Percentiles rank a stretch among this genome's conserved stretches.
phyloP scores from a whole-genome alignment of 768 basidiomycete genomes.

The Mycena filopes region DNA sequence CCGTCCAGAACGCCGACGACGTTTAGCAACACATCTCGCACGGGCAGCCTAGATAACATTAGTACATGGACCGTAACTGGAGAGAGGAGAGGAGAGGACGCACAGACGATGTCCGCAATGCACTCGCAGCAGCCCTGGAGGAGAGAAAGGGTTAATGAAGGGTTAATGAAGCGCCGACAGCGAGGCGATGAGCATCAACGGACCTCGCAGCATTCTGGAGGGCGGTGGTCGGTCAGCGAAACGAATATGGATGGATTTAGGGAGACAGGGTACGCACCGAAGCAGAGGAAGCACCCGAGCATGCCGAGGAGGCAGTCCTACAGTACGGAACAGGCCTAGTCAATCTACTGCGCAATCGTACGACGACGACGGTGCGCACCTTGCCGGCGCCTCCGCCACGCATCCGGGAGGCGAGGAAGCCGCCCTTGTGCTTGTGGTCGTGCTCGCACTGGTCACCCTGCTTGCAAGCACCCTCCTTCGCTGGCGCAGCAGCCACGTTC shows the following conservation, averaged over 20 bases:
- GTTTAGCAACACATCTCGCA: conserved; percentile 80
- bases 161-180: background rate
- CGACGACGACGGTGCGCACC: conserved; percentile 46
- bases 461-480: conserved; percentile 32
- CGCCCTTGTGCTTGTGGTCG: conserved; percentile 44
- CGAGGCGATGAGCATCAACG: conserved; percentile 22
- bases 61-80: background rate
- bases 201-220: conserved; percentile 77
- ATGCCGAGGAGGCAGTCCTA: conserved; percentile 78
- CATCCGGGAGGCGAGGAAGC: conserved; percentile 57
- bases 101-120: conserved; percentile 75
- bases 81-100: conserved; percentile 37
- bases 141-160: conserved; percentile 1
- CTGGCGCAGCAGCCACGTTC: conserved; percentile 46
- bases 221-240: background rate
- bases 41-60: conserved; percentile 68
- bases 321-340: conserved; percentile 6
- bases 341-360: conserved; percentile 7
- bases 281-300: conserved; percentile 78
- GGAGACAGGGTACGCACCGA: conserved; percentile 55
- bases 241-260: no score
- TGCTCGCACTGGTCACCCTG: conserved; percentile 49
- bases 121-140: conserved; percentile 77
- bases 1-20: background rate
- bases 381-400: conserved; percentile 79